Evolutionary conservation across 2,329 filamentous ascomycete genomes (phyloP).

Genomic region (Alternaria postmessia): DNA sequence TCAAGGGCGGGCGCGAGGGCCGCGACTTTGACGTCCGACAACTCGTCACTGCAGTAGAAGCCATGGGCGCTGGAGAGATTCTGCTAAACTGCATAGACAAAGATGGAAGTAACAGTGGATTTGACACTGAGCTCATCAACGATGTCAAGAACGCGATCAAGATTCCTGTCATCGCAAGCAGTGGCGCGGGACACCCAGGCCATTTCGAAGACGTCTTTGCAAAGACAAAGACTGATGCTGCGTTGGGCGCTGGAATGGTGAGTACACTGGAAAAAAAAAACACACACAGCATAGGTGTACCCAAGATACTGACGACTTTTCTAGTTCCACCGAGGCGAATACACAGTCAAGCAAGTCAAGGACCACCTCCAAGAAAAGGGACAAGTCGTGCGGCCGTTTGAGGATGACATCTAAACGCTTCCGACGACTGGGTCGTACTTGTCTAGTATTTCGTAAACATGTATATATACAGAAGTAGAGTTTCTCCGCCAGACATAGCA

Average conservation of each 20-base stretch:
- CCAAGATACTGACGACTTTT: slow-evolving; percentile 16
- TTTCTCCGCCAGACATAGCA: not conserved
- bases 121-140: slow-evolving; percentile 88
- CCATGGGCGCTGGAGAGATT: slow-evolving; percentile 94
- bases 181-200: slow-evolving; percentile 83
- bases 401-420: slow-evolving; percentile 51
- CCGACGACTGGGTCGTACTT: not conserved
- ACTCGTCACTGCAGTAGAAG: slow-evolving; percentile 86
- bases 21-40: slow-evolving; percentile 92
- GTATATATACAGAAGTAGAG: slow-evolving; percentile 6
- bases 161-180: slow-evolving; percentile 95
- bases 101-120: slow-evolving; percentile 92
- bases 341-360: slow-evolving; percentile 93
- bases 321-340: slow-evolving; percentile 93
- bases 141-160: slow-evolving; percentile 86
- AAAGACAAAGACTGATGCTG: slow-evolving; percentile 86
- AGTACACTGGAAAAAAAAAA: slow-evolving; percentile 35
- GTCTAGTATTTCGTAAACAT: slow-evolving; percentile 4
- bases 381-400: slow-evolving; percentile 80
- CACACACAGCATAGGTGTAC: too few species aligned
- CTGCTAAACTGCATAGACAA: slow-evolving; percentile 97
- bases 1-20: slow-evolving; percentile 94
- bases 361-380: slow-evolving; percentile 76
- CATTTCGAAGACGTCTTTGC: slow-evolving; percentile 94
- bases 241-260: slow-evolving; percentile 91